Base-by-base conservation (phyloP, 2,329 filamentous ascomycete genomes). In the Dendrostoma leiphaemia region DNA sequence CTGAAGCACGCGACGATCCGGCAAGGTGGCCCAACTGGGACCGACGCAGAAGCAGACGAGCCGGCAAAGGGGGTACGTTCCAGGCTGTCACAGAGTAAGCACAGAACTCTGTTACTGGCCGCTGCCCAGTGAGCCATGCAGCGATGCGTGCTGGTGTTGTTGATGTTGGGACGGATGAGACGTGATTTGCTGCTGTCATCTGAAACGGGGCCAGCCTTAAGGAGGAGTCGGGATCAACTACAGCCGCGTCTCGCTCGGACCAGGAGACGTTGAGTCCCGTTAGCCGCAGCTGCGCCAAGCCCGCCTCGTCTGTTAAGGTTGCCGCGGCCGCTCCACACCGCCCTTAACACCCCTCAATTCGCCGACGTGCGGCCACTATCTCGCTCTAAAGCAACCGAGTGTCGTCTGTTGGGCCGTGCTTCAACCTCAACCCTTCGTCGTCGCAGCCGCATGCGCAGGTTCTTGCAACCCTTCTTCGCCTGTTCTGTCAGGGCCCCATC, bases 221-320 rank as follows among this genome's bases (percentile, higher is more conserved):
- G 47, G 29, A 29, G 41, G 31, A 48, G 56, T 51, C 53, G 53
- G 56, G 46, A 53, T 45, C 53, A 53, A 34, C 45, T 46, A 38
- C 49, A 57, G 56, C 56, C 56, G 53, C 53, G 56, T 50, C 43
- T 51, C 55, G 51, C 51, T 51, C 48, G 45, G 50, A 32, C 54
- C 45, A 45, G 40, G 21, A 29, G 21, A 17, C 2, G 51, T 21
- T 31, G 43, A 41, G n/a, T 53, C 41, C 43, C 41, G 51, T 48
- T 53, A 53, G 43, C 26, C 34, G 15, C 8, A 9, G 34, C 15
- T 12, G 21, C 12, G 19, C 34, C 26, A 15, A 32, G 35, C 32
- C 34, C 8, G 1, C n/a, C 4, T 17, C 43, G 26, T 31, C 26
- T 28, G 17, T 26, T 41, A 41, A 15, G 21, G 12, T 19, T 4